These are phyloP conservation scores for Aurantiochytrium sp. DNA, from an alignment of 108 stramenopile species.

Conservation along the genomic window DNA sequence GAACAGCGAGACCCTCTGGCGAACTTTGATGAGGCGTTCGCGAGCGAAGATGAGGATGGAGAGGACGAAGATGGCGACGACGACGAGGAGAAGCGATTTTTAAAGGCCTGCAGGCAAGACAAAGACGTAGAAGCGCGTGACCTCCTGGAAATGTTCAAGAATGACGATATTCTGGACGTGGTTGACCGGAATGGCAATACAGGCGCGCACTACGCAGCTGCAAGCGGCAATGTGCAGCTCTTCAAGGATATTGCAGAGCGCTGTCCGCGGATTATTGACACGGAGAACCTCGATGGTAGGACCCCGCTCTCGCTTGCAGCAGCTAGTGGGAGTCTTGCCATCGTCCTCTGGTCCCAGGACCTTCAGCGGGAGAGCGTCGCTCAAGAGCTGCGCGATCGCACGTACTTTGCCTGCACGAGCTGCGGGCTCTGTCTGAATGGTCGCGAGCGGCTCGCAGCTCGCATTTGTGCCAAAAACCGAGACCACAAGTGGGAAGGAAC, in stretches of 20 bases:
- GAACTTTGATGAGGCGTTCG: no score
- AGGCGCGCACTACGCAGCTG: background rate
- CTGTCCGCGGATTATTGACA: background rate
- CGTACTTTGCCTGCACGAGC: constrained; percentile 10
- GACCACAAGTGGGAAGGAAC: constrained; percentile 1
- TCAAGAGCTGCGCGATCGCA: background rate
- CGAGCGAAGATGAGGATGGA: no score
- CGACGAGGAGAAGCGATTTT: no score
- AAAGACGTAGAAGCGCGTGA: no score
- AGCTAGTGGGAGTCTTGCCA: background rate
- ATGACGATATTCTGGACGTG: background rate
- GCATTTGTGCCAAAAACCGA: background rate
- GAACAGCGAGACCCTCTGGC: no score
- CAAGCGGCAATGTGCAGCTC: background rate
- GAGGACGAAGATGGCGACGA: no score
- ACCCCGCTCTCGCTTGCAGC: background rate
- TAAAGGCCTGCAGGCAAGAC: no score
- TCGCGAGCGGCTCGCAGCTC: background rate
- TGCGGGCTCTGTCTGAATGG: background rate
- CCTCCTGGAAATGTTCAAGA: no score
- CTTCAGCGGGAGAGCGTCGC: background rate
- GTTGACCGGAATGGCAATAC: background rate
- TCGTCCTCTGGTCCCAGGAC: background rate
- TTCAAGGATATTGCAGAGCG: background rate
- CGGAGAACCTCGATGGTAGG: background rate